Conservation (phyloP, 257 asterid genomes). For the Plectranthus barbatus region DNA sequence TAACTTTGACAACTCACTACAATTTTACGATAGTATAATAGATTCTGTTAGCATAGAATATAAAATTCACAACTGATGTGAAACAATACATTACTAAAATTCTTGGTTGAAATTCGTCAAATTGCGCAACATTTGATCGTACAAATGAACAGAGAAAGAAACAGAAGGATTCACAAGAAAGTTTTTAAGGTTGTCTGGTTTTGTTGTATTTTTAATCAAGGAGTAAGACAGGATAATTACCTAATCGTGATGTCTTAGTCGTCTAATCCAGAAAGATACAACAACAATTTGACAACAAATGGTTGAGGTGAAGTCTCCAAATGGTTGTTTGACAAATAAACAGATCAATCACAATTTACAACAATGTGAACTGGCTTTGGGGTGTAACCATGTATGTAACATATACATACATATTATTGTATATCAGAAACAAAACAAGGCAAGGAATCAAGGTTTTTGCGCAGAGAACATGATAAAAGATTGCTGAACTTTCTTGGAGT, state of each 20-base stretch:
- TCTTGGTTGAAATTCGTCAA: too few species aligned
- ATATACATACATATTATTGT: background rate
- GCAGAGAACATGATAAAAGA: slow-evolving; percentile 89
- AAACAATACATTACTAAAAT: too few species aligned
- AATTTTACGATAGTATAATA: too few species aligned
- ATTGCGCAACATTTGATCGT: background rate
- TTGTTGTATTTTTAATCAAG: background rate
- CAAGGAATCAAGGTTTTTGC: slow-evolving; percentile 52
- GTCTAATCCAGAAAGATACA: background rate
- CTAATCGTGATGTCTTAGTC: background rate
- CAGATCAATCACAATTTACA: background rate
- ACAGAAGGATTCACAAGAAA: background rate
- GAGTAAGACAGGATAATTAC: slow-evolving; percentile 4
- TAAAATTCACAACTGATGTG: too few species aligned
- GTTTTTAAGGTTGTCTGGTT: background rate
- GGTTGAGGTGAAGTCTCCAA: background rate
- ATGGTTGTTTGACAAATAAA: background rate
- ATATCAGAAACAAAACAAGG: background rate
- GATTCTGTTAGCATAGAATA: too few species aligned
- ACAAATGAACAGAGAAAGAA: background rate
- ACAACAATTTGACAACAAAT: background rate
- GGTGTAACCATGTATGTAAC: background rate
- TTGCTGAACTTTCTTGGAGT: slow-evolving; percentile 49
- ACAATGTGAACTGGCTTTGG: background rate
- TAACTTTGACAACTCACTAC: too few species aligned